Conservation (phyloP, 2,329 filamentous ascomycete genomes). For the Trichoderma simmonsii region DNA sequence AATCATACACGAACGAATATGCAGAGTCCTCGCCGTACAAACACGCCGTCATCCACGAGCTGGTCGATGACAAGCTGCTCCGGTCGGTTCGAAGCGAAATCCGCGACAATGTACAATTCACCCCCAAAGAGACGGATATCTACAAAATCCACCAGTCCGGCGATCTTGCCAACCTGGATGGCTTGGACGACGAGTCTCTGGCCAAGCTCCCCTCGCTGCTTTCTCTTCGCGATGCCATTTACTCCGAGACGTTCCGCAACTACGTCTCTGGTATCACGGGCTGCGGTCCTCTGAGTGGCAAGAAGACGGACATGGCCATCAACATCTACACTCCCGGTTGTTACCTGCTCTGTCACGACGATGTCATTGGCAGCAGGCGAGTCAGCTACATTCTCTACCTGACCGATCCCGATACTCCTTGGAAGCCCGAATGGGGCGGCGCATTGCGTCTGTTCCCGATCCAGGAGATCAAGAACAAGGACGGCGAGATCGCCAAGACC, state of each 20-base stretch:
- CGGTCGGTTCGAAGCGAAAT: conserved; percentile 87
- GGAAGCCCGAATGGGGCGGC: conserved; percentile 90
- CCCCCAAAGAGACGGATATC: conserved; percentile 97
- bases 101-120: conserved; percentile 86
- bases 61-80: conserved; percentile 78
- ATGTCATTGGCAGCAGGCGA: conserved; percentile 94
- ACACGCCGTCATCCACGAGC: conserved; percentile 79
- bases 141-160: conserved; percentile 99
- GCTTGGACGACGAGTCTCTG: conserved; percentile 81
- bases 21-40: conserved; percentile 72
- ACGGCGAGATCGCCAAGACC: conserved; percentile 73
- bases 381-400: conserved; percentile 98
- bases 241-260: conserved; percentile 83
- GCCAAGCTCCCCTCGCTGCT: conserved; percentile 86
- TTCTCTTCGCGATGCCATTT: conserved; percentile 87
- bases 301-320: conserved; percentile 98
- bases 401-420: conserved; percentile 84
- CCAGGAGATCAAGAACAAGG: conserved; percentile 55
- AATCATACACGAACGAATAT: conserved; percentile 60
- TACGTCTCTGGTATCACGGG: conserved; percentile 85
- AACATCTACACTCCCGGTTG: conserved; percentile 97
- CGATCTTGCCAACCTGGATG: conserved; percentile 93
- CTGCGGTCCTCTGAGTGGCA: conserved; percentile 81
- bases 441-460: conserved; percentile 84
- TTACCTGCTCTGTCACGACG: conserved; percentile 93